Conservation (phyloP, 2,329 filamentous ascomycete species). For the Penicillium brevicompactum region DNA sequence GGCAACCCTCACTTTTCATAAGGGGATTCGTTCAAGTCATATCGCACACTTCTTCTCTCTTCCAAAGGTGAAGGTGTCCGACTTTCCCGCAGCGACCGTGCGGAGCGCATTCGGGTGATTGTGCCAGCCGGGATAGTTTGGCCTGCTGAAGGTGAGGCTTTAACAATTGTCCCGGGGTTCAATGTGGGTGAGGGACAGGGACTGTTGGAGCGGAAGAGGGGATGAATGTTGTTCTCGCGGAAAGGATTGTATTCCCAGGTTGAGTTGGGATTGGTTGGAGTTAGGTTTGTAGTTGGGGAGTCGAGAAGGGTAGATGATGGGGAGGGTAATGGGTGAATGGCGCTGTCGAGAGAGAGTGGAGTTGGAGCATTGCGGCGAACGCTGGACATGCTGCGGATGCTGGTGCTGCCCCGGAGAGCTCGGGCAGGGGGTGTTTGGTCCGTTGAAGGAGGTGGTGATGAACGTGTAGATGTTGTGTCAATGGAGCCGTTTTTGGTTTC, state of each 20-base stretch:
- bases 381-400: slow-evolving; percentile 24
- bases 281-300: slow-evolving; percentile 7
- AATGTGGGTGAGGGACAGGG: slow-evolving; percentile 55
- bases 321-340: slow-evolving; percentile 22
- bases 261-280: background rate
- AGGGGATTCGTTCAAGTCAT: slow-evolving; percentile 33
- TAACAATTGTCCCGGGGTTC: slow-evolving; percentile 57
- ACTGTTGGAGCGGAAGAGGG: slow-evolving; percentile 58
- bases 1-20: slow-evolving; percentile 27
- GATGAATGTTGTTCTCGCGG: slow-evolving; percentile 59
- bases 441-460: slow-evolving; percentile 12
- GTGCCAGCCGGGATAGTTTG: slow-evolving; percentile 51
- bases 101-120: slow-evolving; percentile 40
- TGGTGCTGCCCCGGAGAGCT: slow-evolving; percentile 13
- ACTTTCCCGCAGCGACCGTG: slow-evolving; percentile 32
- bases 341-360: slow-evolving; percentile 30
- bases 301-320: slow-evolving; percentile 24
- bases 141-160: slow-evolving; percentile 57
- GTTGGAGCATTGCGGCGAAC: slow-evolving; percentile 20
- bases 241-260: slow-evolving; percentile 22
- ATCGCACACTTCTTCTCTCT: slow-evolving; percentile 19
- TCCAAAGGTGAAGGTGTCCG: slow-evolving; percentile 13
- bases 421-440: slow-evolving; percentile 15
- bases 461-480: slow-evolving; percentile 20
- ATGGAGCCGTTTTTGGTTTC: slow-evolving; percentile 26